Evolutionary conservation across 1,284 basidiomycete genomes (phyloP), one percentile per base, ranked within the genome.

Genomic region (Ganoderma lucidum): DNA sequence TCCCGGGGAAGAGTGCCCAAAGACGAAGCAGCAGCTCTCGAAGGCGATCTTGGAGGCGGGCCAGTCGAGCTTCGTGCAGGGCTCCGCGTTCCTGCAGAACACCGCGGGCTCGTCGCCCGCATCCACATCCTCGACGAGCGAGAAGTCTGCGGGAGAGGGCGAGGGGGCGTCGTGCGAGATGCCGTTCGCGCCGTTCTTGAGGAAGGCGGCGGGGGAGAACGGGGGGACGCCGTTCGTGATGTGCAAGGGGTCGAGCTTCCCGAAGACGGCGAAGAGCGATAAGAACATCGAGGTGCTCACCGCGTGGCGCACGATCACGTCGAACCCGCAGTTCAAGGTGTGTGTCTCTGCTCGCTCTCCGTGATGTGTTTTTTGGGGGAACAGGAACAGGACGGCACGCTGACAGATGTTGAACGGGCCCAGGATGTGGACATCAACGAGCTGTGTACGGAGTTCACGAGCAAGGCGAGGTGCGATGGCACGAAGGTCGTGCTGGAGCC

Each of bases 391-490:
- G 35, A 35, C 35, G 35, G 8, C 8, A 17, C 45, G 65, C 62
- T 73, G 65, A 72, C 65, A 23, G 53, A n/a, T 55, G 35, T 63
- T 66, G 45, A 60, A 66, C 62, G 67, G 41, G 41, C 68, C 41
- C 73, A 93, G 91, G 91, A 93, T 73, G 83, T 87, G 51, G 93
- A 94, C 75, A 89, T 95, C 71, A 92, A 91, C 73, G 84, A 90
- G 63, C 82, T 95, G 23, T 95, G 93, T 76, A 78, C 87, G 10
- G 91, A 94, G 79, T 93, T 95, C 76, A 87, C 92, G 56, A 86
- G 81, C 75, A 94, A 95, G 81, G 93, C 93, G 61, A 85, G 88
- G 63, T 95, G 93, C 76, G 93, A 94, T 72, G 93, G 93, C 41
- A 89, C 88, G 41, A 93, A 92, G 81, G 90, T 93, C 55, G 92